A percentile compares a stretch with the other conserved stretches of the same genome.
Evolutionary conservation across 441 rosid species (phyloP).

Genomic region (Pelargonium australe): DNA sequence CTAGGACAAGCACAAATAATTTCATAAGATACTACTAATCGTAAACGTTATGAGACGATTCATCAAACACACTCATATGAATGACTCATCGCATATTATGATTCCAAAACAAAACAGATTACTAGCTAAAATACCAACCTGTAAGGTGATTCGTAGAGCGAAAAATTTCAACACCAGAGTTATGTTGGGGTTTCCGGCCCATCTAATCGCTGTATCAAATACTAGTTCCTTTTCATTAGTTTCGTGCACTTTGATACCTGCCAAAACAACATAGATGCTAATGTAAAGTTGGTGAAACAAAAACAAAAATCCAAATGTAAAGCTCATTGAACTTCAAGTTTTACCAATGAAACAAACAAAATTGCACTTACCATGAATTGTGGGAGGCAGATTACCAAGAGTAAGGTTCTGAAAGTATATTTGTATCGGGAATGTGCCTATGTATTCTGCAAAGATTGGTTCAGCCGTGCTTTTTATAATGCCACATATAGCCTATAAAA

Average conservation of each 20-base stretch:
- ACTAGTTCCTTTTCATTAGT: slow-evolving; percentile 35
- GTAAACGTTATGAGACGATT: too few relatives aligned
- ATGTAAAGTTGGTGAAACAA: background rate
- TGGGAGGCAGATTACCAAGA: slow-evolving; percentile 34
- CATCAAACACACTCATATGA: background rate
- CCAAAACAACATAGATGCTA: slow-evolving; percentile 6
- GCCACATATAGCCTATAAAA: slow-evolving; percentile 31
- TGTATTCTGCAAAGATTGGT: slow-evolving; percentile 27
- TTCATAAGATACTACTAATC: too few relatives aligned
- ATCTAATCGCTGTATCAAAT: slow-evolving; percentile 31
- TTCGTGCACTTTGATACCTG: slow-evolving; percentile 33
- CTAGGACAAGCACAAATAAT: slow-evolving; percentile 19
- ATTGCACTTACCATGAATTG: slow-evolving; percentile 24
- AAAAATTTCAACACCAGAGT: slow-evolving; percentile 25
- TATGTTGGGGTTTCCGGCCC: slow-evolving; percentile 48
- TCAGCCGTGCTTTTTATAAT: slow-evolving; percentile 22
- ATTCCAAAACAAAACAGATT: background rate
- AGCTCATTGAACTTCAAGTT: background rate
- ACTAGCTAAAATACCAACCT: slow-evolving; percentile 26
- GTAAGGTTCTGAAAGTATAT: slow-evolving; percentile 26
- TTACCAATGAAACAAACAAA: background rate
- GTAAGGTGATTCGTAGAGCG: slow-evolving; percentile 23
- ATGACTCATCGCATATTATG: background rate
- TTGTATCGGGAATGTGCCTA: slow-evolving; percentile 23
- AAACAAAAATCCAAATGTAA: background rate